A percentile compares a stretch with the other conserved stretches of the same genome.
phyloP scores from a whole-genome alignment of 768 basidiomycete genomes.

The Suillus americanus region DNA sequence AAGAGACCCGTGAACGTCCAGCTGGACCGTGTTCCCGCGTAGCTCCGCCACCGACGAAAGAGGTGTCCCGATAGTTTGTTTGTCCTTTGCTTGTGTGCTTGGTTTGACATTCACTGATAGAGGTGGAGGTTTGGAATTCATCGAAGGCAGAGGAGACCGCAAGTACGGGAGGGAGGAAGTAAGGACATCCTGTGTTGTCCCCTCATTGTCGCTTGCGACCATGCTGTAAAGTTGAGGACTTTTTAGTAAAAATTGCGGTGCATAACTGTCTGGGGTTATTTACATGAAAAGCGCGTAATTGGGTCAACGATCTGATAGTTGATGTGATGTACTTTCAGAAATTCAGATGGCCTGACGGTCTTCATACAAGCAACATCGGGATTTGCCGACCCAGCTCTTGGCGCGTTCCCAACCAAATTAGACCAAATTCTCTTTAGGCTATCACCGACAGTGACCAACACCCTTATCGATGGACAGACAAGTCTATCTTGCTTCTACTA shows the following conservation, averaged over 20 bases:
- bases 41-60: conserved; percentile 16
- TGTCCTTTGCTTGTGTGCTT: conserved; percentile 48
- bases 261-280: not conserved
- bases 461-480: not conserved
- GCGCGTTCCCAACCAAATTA: no score
- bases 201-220: conserved; percentile 29
- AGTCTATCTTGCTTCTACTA: not conserved
- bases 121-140: conserved; percentile 10
- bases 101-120: conserved; percentile 31
- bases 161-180: conserved; percentile 9
- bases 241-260: conserved; percentile 17
- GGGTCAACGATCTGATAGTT: conserved; percentile 2
- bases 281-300: not conserved
- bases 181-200: conserved; percentile 18
- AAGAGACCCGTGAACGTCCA: conserved; percentile 21
- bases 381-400: not conserved
- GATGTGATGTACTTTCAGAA: not conserved
- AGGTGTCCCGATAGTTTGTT: conserved; percentile 24
- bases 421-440: not conserved
- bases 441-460: not conserved
- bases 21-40: conserved; percentile 23
- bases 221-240: conserved; percentile 22
- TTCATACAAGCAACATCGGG: not conserved
- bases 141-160: conserved; percentile 12
- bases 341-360: not conserved